These are phyloP conservation scores for Penicillium goetzii DNA, from an alignment of 495 filamentous ascomycete species.

Conservation along the genomic window DNA sequence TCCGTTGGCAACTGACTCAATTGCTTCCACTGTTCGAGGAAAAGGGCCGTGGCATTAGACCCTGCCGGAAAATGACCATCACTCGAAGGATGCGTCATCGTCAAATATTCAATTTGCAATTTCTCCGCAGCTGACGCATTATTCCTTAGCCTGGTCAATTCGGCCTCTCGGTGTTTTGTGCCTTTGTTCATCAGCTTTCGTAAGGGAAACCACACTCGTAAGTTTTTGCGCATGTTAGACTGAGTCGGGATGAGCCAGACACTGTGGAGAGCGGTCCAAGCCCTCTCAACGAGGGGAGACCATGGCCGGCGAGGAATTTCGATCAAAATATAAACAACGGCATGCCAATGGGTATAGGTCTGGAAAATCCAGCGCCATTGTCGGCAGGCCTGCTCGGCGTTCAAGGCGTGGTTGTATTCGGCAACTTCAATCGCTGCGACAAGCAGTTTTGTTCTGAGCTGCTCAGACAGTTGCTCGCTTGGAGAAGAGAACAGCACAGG, in stretches of 20 bases:
- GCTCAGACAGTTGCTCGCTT: constrained; percentile 38
- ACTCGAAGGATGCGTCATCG: constrained; percentile 36
- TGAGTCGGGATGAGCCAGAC: constrained; percentile 48
- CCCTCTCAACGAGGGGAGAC: constrained; percentile 55
- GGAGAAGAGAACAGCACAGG: constrained; percentile 46
- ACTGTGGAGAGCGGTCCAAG: constrained; percentile 57
- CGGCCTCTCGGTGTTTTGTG: constrained; percentile 46
- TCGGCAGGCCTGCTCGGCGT: constrained; percentile 47
- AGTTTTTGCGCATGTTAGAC: constrained; percentile 40
- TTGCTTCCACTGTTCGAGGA: constrained; percentile 43
- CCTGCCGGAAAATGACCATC: constrained; percentile 32
- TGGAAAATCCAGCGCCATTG: constrained; percentile 65
- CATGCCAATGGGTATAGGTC: constrained; percentile 65
- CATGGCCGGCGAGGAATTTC: constrained; percentile 54
- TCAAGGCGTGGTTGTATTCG: constrained; percentile 58
- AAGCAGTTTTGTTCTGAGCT: constrained; percentile 44
- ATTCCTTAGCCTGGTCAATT: constrained; percentile 41
- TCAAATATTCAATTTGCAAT: constrained; percentile 39
- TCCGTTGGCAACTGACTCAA: constrained; percentile 26
- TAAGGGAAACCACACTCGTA: constrained; percentile 58
- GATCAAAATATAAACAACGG: constrained; percentile 57
- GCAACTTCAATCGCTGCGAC: constrained; percentile 56
- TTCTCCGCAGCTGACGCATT: constrained; percentile 32
- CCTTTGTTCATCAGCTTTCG: constrained; percentile 55
- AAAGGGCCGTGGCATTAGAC: constrained; percentile 29